Evolutionary conservation across 495 filamentous ascomycete species (phyloP).

Genomic region (Tuber melanosporum): DNA sequence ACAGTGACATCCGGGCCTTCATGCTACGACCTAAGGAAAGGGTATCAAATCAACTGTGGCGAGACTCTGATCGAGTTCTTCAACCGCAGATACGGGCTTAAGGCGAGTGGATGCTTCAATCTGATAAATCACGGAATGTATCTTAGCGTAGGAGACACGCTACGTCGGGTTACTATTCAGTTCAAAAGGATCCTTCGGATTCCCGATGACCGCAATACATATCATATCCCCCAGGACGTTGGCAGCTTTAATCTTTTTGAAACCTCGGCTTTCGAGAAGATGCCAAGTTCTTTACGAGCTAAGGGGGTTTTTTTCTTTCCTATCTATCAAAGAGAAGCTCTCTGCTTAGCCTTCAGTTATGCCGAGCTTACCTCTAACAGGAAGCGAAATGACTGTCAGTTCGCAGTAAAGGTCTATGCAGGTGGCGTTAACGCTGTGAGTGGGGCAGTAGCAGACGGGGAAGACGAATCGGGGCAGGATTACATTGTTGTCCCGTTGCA

Average conservation of each 20-base stretch:
- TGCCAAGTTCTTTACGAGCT: neutral
- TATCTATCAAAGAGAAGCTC: neutral
- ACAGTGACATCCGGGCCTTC: constrained; percentile 9
- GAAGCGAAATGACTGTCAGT: constrained; percentile 29
- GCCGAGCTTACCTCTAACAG: constrained; percentile 40
- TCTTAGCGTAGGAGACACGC: neutral
- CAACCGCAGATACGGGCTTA: neutral
- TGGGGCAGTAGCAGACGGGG: constrained; percentile 22
- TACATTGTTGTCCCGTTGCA: constrained; percentile 47
- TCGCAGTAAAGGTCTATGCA: constrained; percentile 48
- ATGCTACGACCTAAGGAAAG: neutral
- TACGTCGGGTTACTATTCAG: neutral
- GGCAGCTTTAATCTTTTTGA: constrained; percentile 41
- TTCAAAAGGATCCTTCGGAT: constrained; percentile 49
- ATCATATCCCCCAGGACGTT: constrained; percentile 43
- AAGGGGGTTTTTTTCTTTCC: constrained; percentile 48
- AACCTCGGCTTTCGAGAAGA: neutral
- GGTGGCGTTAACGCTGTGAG: constrained; percentile 50
- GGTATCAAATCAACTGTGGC: constrained; percentile 9
- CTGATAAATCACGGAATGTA: neutral
- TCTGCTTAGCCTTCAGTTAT: neutral
- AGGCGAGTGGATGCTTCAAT: neutral
- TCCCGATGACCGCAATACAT: constrained; percentile 43
- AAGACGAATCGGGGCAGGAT: constrained; percentile 44
- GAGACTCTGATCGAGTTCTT: constrained; percentile 16